These are phyloP conservation scores for Reticulascus tulasneorum DNA, from an alignment of 2,329 filamentous ascomycete species.

Conservation along the genomic window DNA sequence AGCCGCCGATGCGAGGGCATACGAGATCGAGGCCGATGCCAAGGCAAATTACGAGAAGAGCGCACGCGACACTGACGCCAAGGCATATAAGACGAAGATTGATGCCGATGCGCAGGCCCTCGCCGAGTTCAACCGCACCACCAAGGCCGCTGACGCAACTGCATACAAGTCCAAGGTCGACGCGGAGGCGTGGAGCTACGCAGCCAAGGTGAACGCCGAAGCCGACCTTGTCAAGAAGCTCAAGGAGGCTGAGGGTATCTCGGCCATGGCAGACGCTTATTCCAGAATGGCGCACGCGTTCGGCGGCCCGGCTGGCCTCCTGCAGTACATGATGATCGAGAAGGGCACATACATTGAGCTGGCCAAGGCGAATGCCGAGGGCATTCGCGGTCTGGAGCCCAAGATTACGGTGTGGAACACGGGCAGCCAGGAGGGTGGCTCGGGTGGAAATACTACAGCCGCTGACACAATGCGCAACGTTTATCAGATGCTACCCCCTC, in stretches of 20 bases:
- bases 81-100: slow-evolving; percentile 43
- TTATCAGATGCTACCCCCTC: slow-evolving; percentile 78
- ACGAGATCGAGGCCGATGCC: slow-evolving; percentile 61
- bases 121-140: slow-evolving; percentile 30
- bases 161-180: slow-evolving; percentile 43
- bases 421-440: slow-evolving; percentile 44
- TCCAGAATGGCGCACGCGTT: slow-evolving; percentile 66
- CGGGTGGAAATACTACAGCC: slow-evolving; percentile 29
- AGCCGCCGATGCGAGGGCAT: slow-evolving; percentile 61
- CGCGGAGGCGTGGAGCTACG: slow-evolving; percentile 31
- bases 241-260: slow-evolving; percentile 72
- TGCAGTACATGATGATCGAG: slow-evolving; percentile 87
- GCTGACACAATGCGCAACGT: slow-evolving; percentile 72
- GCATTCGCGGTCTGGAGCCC: slow-evolving; percentile 72
- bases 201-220: slow-evolving; percentile 49
- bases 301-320: slow-evolving; percentile 71
- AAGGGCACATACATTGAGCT: slow-evolving; percentile 74
- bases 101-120: slow-evolving; percentile 40
- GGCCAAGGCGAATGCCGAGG: slow-evolving; percentile 72
- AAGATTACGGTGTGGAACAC: slow-evolving; percentile 94
- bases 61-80: slow-evolving; percentile 49
- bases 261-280: slow-evolving; percentile 79
- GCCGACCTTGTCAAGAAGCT: slow-evolving; percentile 57
- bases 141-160: slow-evolving; percentile 49
- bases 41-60: slow-evolving; percentile 49